Conservation (phyloP, 2,329 filamentous ascomycete species). For the Endocalyx cinctus region DNA sequence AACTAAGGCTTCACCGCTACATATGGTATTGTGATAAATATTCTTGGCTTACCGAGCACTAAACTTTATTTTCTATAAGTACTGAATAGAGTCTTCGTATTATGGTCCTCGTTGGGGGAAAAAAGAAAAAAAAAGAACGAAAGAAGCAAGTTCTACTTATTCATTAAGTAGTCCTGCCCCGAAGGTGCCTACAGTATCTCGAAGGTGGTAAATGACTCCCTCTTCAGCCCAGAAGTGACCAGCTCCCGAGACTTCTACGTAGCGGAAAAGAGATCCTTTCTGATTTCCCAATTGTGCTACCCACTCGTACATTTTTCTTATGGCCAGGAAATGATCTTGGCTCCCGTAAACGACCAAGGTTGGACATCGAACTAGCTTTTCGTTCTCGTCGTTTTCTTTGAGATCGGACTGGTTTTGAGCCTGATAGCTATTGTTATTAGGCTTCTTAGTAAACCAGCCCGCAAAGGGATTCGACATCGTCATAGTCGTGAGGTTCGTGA, state of each 20-base stretch:
- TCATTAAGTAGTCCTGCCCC: too few relatives aligned
- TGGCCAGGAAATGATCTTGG: slow-evolving; percentile 67
- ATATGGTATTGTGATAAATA: too few relatives aligned
- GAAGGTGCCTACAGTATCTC: slow-evolving; percentile 3
- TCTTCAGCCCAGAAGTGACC: slow-evolving; percentile 62
- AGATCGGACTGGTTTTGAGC: slow-evolving; percentile 35
- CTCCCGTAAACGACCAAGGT: slow-evolving; percentile 72
- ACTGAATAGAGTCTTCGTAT: too few relatives aligned
- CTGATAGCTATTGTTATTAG: slow-evolving; percentile 6
- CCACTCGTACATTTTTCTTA: slow-evolving; percentile 64
- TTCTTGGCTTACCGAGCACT: too few relatives aligned
- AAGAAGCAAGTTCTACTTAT: too few relatives aligned
- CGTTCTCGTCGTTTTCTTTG: too few relatives aligned
- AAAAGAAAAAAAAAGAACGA: too few relatives aligned
- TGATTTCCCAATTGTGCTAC: slow-evolving; percentile 42
- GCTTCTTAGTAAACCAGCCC: slow-evolving; percentile 15
- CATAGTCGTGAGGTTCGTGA: slow-evolving; percentile 60
- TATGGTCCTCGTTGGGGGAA: too few relatives aligned
- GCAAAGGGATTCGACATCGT: slow-evolving; percentile 38
- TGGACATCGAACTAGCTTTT: slow-evolving; percentile 54
- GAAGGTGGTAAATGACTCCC: slow-evolving; percentile 34
- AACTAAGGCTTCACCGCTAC: too few relatives aligned
- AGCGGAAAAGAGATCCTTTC: slow-evolving; percentile 41
- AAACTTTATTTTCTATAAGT: too few relatives aligned
- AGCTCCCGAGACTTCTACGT: slow-evolving; percentile 45